Base-by-base conservation (phyloP, 805 yeast genomes). In the Myxozyma geophila region DNA sequence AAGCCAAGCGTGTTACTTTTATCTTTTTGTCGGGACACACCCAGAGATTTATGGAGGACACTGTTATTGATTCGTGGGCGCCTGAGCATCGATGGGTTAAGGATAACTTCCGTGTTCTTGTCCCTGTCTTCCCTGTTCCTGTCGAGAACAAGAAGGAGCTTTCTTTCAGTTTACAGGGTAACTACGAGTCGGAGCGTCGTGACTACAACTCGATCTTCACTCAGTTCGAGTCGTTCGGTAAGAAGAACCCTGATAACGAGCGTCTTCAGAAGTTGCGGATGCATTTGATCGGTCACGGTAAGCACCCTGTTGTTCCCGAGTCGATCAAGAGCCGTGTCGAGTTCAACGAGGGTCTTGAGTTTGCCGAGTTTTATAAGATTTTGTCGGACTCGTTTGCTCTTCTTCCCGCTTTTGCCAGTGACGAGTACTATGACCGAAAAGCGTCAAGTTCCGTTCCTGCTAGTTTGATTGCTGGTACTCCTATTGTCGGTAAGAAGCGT, bases 361-460 rank as follows among this genome's bases (percentile, higher is more conserved):
- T 64, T 60, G 53, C 47, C 17, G 60, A 64, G 33, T 66, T 66
- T 35, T 66, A 66, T 58, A 52, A 60, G 40, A 60, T 60, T 35
- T 41, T 66, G 51, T 54, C 68, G 2, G 65, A 66, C 19, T 60
- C 65, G 21, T 66, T 64, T 35, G 69, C 69, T 33, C 35, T 66
- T 46, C 48, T 66, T 28, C 65, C 69, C 35, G 69, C 69, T 8
- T 66, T 66, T 44, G 69, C 69, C 33, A 41, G 28, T 36, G 69
- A 64, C 12, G 68, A 64, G 39, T 66, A 66, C 60, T 66, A 64
- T 35, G 65, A 60, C 39, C 58, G 65, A 12, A 66, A 66, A 50
- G 69, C 69, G 7, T 66, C 69, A 13, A 52, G 60, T n/a, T 66
- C 69, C 15, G 69, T 66, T 8, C 69, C 69, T 1, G 69, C 69